phyloP scores from a whole-genome alignment of 441 rosid species.

The Aquilaria agallochum region DNA sequence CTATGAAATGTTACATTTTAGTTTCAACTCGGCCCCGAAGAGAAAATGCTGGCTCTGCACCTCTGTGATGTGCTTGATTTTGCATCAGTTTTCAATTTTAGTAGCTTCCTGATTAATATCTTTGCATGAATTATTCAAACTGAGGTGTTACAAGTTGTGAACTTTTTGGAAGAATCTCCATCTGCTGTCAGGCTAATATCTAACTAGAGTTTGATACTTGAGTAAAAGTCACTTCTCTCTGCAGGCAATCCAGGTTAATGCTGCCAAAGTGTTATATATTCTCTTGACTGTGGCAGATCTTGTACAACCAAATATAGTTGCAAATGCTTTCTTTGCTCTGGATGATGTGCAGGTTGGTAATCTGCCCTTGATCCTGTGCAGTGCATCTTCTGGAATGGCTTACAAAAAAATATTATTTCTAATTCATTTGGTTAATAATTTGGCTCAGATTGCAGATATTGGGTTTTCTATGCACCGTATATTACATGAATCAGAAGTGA shows the following conservation, averaged over 20 bases:
- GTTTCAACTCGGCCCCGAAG: too few species aligned
- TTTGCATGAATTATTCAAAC: too few species aligned
- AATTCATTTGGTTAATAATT: conserved; percentile 22
- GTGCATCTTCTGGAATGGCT: conserved; percentile 10
- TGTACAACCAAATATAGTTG: conserved; percentile 46
- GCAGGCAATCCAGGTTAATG: conserved; percentile 81
- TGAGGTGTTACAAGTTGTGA: too few species aligned
- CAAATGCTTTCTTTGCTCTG: conserved; percentile 59
- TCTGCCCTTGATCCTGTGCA: conserved; percentile 7
- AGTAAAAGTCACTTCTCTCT: conserved; percentile 15
- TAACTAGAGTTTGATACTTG: too few species aligned
- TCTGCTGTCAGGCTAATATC: too few species aligned
- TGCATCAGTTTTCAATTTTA: too few species aligned
- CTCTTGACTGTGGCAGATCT: conserved; percentile 53
- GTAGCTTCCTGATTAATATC: too few species aligned
- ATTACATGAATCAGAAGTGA: conserved; percentile 40
- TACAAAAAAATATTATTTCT: neutral
- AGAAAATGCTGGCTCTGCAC: too few species aligned
- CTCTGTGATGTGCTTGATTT: too few species aligned
- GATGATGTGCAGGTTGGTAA: conserved; percentile 70
- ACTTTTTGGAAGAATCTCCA: too few species aligned
- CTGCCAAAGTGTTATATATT: conserved; percentile 62
- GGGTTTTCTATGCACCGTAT: conserved; percentile 41
- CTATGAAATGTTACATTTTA: too few species aligned
- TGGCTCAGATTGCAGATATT: conserved; percentile 61